A percentile compares a stretch with the other conserved stretches of the same genome.
Evolutionary conservation across 257 asterid genomes (phyloP).

Genomic region (Nicotiana obtusifolia): DNA sequence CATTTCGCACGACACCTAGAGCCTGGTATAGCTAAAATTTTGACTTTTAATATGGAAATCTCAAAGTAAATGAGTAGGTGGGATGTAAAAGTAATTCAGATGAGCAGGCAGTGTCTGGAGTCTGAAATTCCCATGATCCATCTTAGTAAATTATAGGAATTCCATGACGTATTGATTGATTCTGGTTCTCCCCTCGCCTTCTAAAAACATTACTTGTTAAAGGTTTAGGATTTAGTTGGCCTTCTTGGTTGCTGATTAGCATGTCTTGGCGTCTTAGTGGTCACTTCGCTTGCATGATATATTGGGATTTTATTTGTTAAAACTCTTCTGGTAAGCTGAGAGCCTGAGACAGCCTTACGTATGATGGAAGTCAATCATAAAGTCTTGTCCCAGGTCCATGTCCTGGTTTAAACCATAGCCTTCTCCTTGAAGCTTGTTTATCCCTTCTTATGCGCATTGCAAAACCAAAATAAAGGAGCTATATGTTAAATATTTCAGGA

Average conservation of each 20-base stretch:
- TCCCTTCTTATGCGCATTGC: background rate
- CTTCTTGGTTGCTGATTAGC: background rate
- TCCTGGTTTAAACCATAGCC: background rate
- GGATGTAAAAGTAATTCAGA: background rate
- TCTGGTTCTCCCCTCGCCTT: background rate
- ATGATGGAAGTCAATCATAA: background rate
- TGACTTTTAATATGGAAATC: background rate
- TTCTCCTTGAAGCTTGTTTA: background rate
- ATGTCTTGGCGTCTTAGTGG: background rate
- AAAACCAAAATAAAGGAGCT: background rate
- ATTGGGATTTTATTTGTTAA: constrained; percentile 3
- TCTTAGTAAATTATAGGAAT: background rate
- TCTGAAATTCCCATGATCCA: background rate
- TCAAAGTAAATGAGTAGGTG: background rate
- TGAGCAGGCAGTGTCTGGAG: background rate
- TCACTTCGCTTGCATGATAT: background rate
- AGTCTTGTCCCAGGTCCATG: background rate
- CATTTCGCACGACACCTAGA: background rate
- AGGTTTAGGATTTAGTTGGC: background rate
- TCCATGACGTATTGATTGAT: background rate
- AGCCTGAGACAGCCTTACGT: background rate
- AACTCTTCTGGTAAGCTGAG: background rate
- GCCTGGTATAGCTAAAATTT: background rate
- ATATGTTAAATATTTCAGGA: background rate
- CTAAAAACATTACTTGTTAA: background rate